phyloP scores from a whole-genome alignment of 176 grass and related monocot species.

The Cocos nucifera region DNA sequence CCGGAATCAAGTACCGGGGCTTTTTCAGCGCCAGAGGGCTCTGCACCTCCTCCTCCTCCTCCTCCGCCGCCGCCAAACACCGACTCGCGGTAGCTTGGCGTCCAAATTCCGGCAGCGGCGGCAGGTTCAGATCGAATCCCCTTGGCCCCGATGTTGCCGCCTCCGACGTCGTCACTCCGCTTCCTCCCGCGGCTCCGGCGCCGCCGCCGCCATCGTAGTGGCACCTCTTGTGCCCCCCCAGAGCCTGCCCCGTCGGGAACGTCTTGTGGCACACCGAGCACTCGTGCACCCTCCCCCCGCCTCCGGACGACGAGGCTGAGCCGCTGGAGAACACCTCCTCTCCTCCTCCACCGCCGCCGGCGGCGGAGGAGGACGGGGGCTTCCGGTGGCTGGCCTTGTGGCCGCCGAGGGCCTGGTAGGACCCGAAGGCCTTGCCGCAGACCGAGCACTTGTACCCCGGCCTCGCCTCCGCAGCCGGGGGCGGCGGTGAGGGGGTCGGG shows the following conservation, averaged over 20 bases:
- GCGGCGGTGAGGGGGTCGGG: background rate
- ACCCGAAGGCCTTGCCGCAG: conserved; percentile 12
- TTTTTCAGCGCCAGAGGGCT: conserved; percentile 13
- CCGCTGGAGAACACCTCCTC: too few relatives aligned
- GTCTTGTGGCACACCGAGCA: conserved; percentile 13
- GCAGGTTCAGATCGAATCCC: conserved; percentile 6
- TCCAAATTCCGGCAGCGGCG: background rate
- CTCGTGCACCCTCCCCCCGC: background rate
- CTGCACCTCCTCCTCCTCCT: conserved; percentile 12
- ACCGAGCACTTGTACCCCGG: conserved; percentile 1
- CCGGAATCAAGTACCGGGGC: background rate
- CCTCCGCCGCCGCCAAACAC: background rate
- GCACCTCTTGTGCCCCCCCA: conserved; percentile 16
- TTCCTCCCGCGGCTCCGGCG: background rate
- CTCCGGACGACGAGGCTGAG: background rate
- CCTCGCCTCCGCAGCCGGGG: background rate
- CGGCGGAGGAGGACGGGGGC: background rate
- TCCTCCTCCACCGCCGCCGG: background rate
- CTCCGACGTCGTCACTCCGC: background rate
- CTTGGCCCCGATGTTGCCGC: background rate
- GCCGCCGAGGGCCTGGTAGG: conserved; percentile 18
- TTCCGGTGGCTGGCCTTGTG: conserved; percentile 24
- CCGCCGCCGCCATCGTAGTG: conserved; percentile 13
- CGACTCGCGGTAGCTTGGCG: background rate
- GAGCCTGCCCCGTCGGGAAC: conserved; percentile 14